Percentiles rank a stretch among this genome's conserved stretches.
Evolutionary conservation across 2,329 filamentous ascomycete genomes (phyloP).

Genomic region (Hymenoscyphus fraxineus): DNA sequence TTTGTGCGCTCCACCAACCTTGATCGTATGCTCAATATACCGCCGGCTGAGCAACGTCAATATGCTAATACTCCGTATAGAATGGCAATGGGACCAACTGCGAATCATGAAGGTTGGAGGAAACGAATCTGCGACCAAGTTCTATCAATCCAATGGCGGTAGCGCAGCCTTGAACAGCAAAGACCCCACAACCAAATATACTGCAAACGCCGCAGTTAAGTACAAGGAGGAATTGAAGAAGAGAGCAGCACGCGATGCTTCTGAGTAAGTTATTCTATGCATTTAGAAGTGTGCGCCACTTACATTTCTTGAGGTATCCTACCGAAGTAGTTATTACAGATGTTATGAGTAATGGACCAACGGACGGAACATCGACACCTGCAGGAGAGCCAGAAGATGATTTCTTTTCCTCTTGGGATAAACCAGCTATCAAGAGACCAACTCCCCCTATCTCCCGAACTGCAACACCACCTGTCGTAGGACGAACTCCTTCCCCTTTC

Average conservation of each 20-base stretch:
- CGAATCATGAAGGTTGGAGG: constrained; percentile 97
- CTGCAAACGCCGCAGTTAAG: constrained; percentile 85
- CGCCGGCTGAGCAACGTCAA: constrained; percentile 8
- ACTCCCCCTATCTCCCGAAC: constrained; percentile 91
- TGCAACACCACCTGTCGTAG: constrained; percentile 75
- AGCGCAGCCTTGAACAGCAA: constrained; percentile 93
- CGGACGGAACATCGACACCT: constrained; percentile 70
- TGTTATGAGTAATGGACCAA: constrained; percentile 52
- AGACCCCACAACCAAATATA: constrained; percentile 95
- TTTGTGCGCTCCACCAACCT: constrained; percentile 98
- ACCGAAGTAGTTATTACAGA: constrained; percentile 83
- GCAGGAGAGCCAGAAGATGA: constrained; percentile 80
- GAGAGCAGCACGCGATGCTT: constrained; percentile 76
- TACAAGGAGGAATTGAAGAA: constrained; percentile 97
- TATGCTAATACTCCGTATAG: constrained; percentile 41
- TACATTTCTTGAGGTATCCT: constrained; percentile 60
- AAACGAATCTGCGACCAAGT: constrained; percentile 97
- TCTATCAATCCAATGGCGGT: constrained; percentile 94
- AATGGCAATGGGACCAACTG: constrained; percentile 99
- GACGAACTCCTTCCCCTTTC: constrained; percentile 86
- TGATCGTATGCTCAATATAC: constrained; percentile 68
- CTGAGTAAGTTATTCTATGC: constrained; percentile 59
- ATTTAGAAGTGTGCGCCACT: constrained; percentile 16
- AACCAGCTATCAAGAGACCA: constrained; percentile 92
- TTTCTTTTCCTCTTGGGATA: constrained; percentile 99